phyloP scores from a whole-genome alignment of 257 asterid genomes.

The Schizonepeta tenuifolia region DNA sequence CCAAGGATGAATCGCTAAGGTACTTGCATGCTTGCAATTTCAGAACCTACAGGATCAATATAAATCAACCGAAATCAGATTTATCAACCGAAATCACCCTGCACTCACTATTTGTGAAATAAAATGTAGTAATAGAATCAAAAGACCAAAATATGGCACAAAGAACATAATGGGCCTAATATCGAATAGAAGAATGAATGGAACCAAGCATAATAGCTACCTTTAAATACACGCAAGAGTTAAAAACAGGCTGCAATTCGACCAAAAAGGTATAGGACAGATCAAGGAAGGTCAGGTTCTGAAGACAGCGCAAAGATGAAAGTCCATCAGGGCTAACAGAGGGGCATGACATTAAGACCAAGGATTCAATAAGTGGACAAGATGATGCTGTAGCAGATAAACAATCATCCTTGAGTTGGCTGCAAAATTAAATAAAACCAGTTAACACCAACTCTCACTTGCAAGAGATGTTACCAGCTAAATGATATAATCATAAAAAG shows the following conservation, averaged over 20 bases:
- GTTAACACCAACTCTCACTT: constrained; percentile 16
- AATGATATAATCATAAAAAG: not conserved
- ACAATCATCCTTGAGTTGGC: constrained; percentile 92
- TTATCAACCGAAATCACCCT: not conserved
- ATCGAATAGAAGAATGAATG: not conserved
- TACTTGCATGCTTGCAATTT: constrained; percentile 99
- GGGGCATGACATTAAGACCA: constrained; percentile 93
- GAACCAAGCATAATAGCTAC: constrained; percentile 38
- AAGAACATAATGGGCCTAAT: constrained; percentile 1
- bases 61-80: constrained; percentile 12
- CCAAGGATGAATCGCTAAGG: constrained; percentile 75
- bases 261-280: constrained; percentile 93
- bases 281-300: constrained; percentile 78
- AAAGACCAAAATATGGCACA: not conserved
- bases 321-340: constrained; percentile 87
- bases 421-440: constrained; percentile 38
- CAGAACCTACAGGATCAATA: constrained; percentile 54
- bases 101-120: not conserved
- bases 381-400: constrained; percentile 82
- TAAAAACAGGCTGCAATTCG: constrained; percentile 80
- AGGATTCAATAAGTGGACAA: constrained; percentile 79
- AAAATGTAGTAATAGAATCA: not conserved
- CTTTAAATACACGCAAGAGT: constrained; percentile 73
- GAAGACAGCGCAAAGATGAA: constrained; percentile 65
- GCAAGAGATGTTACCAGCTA: not conserved